Evolutionary conservation across 257 asterid species (phyloP).

Genomic region (Ballota nigra): DNA sequence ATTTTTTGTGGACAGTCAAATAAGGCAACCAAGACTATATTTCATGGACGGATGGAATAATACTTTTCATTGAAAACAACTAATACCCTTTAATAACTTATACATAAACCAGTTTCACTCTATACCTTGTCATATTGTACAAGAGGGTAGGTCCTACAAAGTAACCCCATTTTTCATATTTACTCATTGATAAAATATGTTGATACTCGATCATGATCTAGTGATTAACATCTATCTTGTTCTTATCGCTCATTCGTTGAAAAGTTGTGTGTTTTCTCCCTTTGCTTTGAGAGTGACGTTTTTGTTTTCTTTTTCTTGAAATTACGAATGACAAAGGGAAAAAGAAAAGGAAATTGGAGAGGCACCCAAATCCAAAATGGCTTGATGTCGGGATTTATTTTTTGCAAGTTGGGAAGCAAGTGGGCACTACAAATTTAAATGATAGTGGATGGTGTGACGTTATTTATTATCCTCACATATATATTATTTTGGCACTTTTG

Average conservation of each 20-base stretch:
- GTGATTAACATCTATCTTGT: not conserved
- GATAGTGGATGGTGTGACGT: slow-evolving; percentile 37
- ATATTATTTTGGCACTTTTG: slow-evolving; percentile 17
- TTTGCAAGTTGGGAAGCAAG: slow-evolving; percentile 37
- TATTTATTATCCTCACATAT: slow-evolving; percentile 26
- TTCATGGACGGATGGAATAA: too few relatives aligned
- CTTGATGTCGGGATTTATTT: slow-evolving; percentile 13
- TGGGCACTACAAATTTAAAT: slow-evolving; percentile 19
- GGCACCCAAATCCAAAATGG: not conserved
- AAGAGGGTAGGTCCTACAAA: too few relatives aligned
- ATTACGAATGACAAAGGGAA: not conserved
- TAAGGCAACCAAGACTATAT: too few relatives aligned
- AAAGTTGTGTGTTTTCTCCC: not conserved
- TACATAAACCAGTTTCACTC: too few relatives aligned
- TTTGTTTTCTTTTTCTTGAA: not conserved
- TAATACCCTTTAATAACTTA: too few relatives aligned
- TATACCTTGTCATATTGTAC: too few relatives aligned
- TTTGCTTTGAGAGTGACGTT: not conserved
- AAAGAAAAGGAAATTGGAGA: not conserved
- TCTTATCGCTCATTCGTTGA: not conserved
- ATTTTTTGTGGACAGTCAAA: too few relatives aligned
- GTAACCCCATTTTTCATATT: too few relatives aligned
- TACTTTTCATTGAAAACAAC: too few relatives aligned
- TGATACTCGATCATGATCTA: not conserved
- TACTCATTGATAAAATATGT: not conserved